Base-by-base conservation (phyloP, 108 stramenopile species). In the Phaeodactylum tricornutum region DNA sequence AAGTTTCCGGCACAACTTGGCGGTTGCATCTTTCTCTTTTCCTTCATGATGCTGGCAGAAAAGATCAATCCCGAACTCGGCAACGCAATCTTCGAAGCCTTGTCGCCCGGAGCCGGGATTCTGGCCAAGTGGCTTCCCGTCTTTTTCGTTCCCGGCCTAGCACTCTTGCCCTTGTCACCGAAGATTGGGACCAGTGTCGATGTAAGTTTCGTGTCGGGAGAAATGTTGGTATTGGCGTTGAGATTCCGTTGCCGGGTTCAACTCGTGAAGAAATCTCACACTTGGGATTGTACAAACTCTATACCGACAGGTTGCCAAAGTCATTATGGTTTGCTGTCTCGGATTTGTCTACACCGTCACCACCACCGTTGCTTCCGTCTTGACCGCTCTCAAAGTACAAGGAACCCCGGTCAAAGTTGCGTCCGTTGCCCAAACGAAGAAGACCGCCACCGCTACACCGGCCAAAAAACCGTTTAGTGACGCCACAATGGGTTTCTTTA, bases 51-150 rank as follows among this genome's bases (percentile, higher is more conserved):
- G 6, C 7, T 74, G 14, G 49, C 71, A 14, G 71, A 84, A 36
- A 27, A 37, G 16, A 26, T 83, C 15, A n/a, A 33, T 14, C 79
- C 78, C 17, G 75, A 75, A 21, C 29, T 55, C 33, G 83, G 78
- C 24, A 71, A 78, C 28, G 27, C 55, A 12, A 71, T 72, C 2
- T 75, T 65, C 46, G 43, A 66, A 17, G 22, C 49, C 25, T 50
- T 89, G 39, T 45, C 57, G 24, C 88, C 88, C 1, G 88, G 79
- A 27, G 35, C 84, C 2, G 71, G 54, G 28, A 41, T 85, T 4
- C 58, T 90, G 55, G 71, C 88, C 27, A 85, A 85, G 41, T 90
- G 88, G 88, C 59, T 90, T 19, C 79, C 84, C 2, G 78, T 81
- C 11, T 74, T 90, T 59, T 90, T 85, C 44, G 84, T 90, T 11